Evolutionary conservation across 805 yeast genomes (phyloP).

Genomic region (Wickerhamomyces alni): DNA sequence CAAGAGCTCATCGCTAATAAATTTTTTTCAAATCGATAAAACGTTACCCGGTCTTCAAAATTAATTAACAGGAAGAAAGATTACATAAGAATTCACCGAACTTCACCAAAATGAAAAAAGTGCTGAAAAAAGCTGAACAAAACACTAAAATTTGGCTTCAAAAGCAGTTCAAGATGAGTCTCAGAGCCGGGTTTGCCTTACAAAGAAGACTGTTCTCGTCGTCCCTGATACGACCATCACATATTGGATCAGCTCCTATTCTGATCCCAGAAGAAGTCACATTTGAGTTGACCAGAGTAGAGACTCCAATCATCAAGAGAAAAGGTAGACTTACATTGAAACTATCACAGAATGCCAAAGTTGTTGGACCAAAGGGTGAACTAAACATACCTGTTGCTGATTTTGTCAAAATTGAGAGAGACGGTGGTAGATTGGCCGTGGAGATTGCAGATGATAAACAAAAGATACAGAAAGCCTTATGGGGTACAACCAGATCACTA

Average conservation of each 20-base stretch:
- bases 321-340: slow-evolving; percentile 58
- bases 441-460: slow-evolving; percentile 48
- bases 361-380: slow-evolving; percentile 76
- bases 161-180: neutral
- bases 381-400: slow-evolving; percentile 63
- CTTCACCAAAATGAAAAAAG: neutral
- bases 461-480: slow-evolving; percentile 75
- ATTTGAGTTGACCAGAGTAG: slow-evolving; percentile 40
- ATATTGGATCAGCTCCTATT: slow-evolving; percentile 79
- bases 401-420: slow-evolving; percentile 46
- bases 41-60: neutral
- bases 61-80: no score
- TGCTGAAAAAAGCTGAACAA: neutral
- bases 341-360: slow-evolving; percentile 51
- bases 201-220: slow-evolving; percentile 30
- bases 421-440: slow-evolving; percentile 41
- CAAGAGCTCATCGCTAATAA: neutral
- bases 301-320: slow-evolving; percentile 52
- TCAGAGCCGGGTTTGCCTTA: neutral
- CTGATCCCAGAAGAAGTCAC: slow-evolving; percentile 57
- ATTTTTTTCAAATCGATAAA: neutral
- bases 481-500: slow-evolving; percentile 90
- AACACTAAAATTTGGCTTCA: neutral
- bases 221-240: slow-evolving; percentile 36
- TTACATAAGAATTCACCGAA: no score